A percentile compares a stretch with the other conserved stretches of the same genome.
These are phyloP conservation scores for Pezicula carpinea DNA, from an alignment of 2,329 filamentous ascomycete genomes.

Conservation along the genomic window DNA sequence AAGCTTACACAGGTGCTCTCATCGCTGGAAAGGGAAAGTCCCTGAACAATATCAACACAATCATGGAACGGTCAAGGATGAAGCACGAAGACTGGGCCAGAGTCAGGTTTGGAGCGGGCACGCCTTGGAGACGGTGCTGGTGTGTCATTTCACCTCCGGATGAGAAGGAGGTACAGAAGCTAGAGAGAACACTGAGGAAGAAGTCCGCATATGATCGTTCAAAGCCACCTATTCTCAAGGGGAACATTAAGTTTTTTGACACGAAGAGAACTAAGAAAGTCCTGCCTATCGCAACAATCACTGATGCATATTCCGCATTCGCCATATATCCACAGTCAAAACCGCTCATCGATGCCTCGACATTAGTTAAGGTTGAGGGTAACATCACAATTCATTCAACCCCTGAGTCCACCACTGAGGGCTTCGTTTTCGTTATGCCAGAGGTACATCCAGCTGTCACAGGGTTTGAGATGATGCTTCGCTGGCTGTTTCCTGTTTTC, in stretches of 20 bases:
- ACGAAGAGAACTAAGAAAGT: slow-evolving; percentile 86
- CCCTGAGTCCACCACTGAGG: slow-evolving; percentile 74
- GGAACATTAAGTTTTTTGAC: slow-evolving; percentile 93
- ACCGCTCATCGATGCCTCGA: slow-evolving; percentile 89
- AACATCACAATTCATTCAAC: slow-evolving; percentile 81
- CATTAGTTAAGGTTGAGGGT: slow-evolving; percentile 89
- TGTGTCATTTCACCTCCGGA: slow-evolving; percentile 90
- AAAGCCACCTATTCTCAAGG: slow-evolving; percentile 64
- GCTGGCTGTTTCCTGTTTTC: slow-evolving; percentile 89
- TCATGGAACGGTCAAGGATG: slow-evolving; percentile 76
- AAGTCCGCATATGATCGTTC: slow-evolving; percentile 78
- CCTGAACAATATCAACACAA: slow-evolving; percentile 83
- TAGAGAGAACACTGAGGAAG: slow-evolving; percentile 76
- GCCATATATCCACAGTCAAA: slow-evolving; percentile 95
- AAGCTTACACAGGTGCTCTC: slow-evolving; percentile 92
- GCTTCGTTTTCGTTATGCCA: slow-evolving; percentile 97
- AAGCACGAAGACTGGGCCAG: slow-evolving; percentile 89
- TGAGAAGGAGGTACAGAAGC: slow-evolving; percentile 83
- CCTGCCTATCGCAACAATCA: slow-evolving; percentile 84
- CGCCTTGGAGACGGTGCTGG: slow-evolving; percentile 95
- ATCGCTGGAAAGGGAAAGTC: slow-evolving; percentile 90
- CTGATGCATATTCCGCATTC: slow-evolving; percentile 85
- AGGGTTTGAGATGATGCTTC: slow-evolving; percentile 92
- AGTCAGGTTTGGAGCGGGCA: slow-evolving; percentile 91
- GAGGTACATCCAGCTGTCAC: slow-evolving; percentile 87